Evolutionary conservation across 768 basidiomycete species (phyloP).

Genomic region (Pleurotus pulmonarius): DNA sequence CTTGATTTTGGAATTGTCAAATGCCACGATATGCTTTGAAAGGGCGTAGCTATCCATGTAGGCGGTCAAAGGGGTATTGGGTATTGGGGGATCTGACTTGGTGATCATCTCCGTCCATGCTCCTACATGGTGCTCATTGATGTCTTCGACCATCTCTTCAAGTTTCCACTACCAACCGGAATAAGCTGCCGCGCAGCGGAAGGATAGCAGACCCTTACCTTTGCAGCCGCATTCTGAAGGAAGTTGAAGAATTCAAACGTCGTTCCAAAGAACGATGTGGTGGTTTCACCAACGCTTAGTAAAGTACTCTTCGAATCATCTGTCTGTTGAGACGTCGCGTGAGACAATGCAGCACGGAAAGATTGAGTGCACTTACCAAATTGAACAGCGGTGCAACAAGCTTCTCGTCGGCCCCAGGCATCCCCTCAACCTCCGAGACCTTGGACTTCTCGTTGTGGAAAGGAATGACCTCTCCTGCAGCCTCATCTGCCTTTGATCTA

Average conservation of each 20-base stretch:
- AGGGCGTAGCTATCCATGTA: conserved; percentile 78
- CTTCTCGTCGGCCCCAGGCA: conserved; percentile 51
- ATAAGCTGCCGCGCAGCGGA: not conserved
- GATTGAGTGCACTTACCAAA: conserved; percentile 41
- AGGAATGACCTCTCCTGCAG: conserved; percentile 63
- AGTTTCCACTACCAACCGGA: conserved; percentile 40
- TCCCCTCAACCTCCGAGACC: conserved; percentile 58
- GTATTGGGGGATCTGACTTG: conserved; percentile 65
- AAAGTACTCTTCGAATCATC: conserved; percentile 76
- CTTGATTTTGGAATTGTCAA: conserved; percentile 73
- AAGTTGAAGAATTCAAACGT: conserved; percentile 78
- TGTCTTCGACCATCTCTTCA: conserved; percentile 74
- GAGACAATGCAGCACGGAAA: conserved; percentile 1
- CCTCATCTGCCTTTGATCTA: conserved; percentile 55
- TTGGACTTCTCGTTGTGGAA: conserved; percentile 75
- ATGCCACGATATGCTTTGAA: conserved; percentile 64
- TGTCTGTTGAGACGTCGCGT: conserved; percentile 34
- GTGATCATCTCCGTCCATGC: conserved; percentile 82
- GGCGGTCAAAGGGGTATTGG: conserved; percentile 67
- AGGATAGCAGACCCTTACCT: conserved; percentile 37
- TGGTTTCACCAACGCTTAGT: conserved; percentile 58
- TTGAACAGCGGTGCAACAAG: conserved; percentile 80
- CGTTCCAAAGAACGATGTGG: conserved; percentile 73
- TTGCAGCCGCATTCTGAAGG: conserved; percentile 62
- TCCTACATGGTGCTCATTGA: conserved; percentile 80